Evolutionary conservation across 2,329 filamentous ascomycete species (phyloP).

Genomic region (Colletotrichum filicis): DNA sequence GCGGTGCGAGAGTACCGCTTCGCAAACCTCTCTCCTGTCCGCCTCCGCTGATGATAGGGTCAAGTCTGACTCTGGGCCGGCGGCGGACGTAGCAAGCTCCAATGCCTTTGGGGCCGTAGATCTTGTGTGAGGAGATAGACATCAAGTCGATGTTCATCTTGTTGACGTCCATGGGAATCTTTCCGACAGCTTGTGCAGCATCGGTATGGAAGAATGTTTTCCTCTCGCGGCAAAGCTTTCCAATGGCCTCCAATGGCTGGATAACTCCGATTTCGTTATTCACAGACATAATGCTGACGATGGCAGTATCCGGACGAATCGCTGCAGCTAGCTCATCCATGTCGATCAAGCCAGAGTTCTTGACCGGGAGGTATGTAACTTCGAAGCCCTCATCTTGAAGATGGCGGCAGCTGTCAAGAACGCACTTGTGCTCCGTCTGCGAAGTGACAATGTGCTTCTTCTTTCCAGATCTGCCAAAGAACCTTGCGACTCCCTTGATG

Average conservation of each 20-base stretch:
- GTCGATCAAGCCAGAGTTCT: slow-evolving; percentile 85
- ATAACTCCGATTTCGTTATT: slow-evolving; percentile 99
- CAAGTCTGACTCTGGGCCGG: slow-evolving; percentile 90
- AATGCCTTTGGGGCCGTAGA: slow-evolving; percentile 97
- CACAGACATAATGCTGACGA: slow-evolving; percentile 98
- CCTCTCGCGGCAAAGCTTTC: slow-evolving; percentile 87
- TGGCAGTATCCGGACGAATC: slow-evolving; percentile 87
- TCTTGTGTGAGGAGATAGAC: slow-evolving; percentile 99
- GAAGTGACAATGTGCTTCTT: slow-evolving; percentile 98
- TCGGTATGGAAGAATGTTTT: slow-evolving; percentile 99
- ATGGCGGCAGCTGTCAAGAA: slow-evolving; percentile 96
- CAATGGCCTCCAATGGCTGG: slow-evolving; percentile 93
- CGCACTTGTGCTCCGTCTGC: slow-evolving; percentile 99
- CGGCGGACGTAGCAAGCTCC: slow-evolving; percentile 96
- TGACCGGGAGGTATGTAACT: slow-evolving; percentile 94
- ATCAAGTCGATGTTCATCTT: slow-evolving; percentile 98
- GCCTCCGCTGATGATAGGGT: slow-evolving; percentile 95
- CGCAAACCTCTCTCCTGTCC: slow-evolving; percentile 95
- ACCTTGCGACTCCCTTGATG: slow-evolving; percentile 96
- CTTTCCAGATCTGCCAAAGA: slow-evolving; percentile 92
- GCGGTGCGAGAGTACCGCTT: slow-evolving; percentile 92
- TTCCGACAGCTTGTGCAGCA: slow-evolving; percentile 96
- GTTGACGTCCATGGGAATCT: slow-evolving; percentile 96
- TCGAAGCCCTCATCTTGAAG: slow-evolving; percentile 97
- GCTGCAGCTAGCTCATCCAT: slow-evolving; percentile 88